Evolutionary conservation across 495 filamentous ascomycete genomes (phyloP).

Genomic region (Tuber magnatum): DNA sequence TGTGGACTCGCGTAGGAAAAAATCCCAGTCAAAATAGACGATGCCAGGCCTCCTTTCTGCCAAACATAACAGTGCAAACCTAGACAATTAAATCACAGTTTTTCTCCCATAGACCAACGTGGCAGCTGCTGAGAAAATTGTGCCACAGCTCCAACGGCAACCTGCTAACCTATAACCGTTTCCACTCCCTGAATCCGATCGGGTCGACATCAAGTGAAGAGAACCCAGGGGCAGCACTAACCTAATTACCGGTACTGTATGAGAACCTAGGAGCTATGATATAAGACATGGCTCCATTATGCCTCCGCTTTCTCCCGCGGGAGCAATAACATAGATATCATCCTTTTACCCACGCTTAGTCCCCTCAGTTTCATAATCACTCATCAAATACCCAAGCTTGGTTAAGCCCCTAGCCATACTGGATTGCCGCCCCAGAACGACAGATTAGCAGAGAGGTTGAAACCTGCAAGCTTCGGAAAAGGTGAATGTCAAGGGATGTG

Average conservation of each 20-base stretch:
- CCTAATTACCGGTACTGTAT: not conserved
- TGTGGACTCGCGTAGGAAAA: not conserved
- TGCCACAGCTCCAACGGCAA: not conserved
- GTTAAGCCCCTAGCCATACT: not conserved
- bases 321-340: not conserved
- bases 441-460: not conserved
- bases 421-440: not conserved
- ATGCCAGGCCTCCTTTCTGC: not conserved
- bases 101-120: not conserved
- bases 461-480: not conserved
- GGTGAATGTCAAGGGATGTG: not conserved
- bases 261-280: not conserved
- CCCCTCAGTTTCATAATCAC: not conserved
- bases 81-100: not conserved
- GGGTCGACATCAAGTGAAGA: not conserved
- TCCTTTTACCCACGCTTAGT: not conserved
- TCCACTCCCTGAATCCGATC: not conserved
- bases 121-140: not conserved
- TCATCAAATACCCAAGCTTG: not conserved
- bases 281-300: not conserved
- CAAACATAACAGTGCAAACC: not conserved
- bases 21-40: not conserved
- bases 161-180: not conserved
- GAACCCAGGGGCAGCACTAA: not conserved
- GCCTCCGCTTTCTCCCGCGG: not conserved